phyloP scores from a whole-genome alignment of 2,329 filamentous ascomycete species.

The Microdochium nivale region DNA sequence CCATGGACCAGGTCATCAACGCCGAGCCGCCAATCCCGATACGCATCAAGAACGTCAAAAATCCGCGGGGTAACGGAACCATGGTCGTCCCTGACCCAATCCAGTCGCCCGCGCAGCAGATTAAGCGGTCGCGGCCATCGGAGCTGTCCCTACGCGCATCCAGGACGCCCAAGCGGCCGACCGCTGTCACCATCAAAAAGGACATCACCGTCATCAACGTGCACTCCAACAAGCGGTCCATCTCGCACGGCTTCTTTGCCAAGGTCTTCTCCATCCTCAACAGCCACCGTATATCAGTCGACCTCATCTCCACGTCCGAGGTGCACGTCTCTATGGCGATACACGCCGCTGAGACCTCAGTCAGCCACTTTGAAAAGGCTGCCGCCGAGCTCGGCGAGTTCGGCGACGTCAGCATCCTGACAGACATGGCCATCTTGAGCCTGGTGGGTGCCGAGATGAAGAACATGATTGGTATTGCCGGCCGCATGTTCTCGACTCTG shows the following conservation, averaged over 20 bases:
- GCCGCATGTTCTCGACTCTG: slow-evolving; percentile 88
- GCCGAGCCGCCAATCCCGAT: slow-evolving; percentile 73
- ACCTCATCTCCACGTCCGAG: slow-evolving; percentile 92
- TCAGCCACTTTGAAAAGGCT: slow-evolving; percentile 56
- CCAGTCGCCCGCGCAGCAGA: slow-evolving; percentile 47
- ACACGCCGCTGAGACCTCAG: slow-evolving; percentile 63
- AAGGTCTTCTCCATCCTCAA: slow-evolving; percentile 89
- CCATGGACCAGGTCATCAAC: slow-evolving; percentile 92
- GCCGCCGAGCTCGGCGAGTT: slow-evolving; percentile 68
- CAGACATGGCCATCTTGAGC: slow-evolving; percentile 91
- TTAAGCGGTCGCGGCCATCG: slow-evolving; percentile 39
- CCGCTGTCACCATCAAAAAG: slow-evolving; percentile 94
- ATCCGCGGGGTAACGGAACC: slow-evolving; percentile 69
- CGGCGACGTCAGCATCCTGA: slow-evolving; percentile 83
- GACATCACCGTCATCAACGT: slow-evolving; percentile 96
- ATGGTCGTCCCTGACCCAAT: slow-evolving; percentile 71
- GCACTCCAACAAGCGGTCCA: slow-evolving; percentile 92
- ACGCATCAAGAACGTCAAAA: slow-evolving; percentile 88
- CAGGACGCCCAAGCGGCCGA: slow-evolving; percentile 64
- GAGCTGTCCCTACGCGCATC: slow-evolving; percentile 31
- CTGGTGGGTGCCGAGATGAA: slow-evolving; percentile 94
- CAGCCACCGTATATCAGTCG: slow-evolving; percentile 78
- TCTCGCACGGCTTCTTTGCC: slow-evolving; percentile 93
- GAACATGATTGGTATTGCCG: slow-evolving; percentile 91
- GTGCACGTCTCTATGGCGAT: slow-evolving; percentile 97